Percentiles rank a stretch among this genome's conserved stretches.
These are phyloP conservation scores for Alnus rubra DNA, from an alignment of 306 rosid genomes.

Conservation along the genomic window DNA sequence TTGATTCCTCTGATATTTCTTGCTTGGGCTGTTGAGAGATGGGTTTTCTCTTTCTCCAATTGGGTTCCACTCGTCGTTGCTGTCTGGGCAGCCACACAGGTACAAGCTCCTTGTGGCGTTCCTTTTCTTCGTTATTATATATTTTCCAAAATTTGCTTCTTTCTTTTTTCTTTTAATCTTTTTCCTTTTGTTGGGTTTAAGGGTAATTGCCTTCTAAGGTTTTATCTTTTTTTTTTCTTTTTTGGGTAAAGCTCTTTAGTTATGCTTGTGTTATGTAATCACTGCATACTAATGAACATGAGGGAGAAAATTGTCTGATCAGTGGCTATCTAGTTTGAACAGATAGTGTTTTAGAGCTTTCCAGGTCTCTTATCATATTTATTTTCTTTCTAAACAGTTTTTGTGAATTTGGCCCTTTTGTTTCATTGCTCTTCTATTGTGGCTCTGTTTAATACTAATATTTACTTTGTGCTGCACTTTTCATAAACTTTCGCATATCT, in stretches of 20 bases:
- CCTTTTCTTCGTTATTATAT: not conserved
- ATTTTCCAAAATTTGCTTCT: not conserved
- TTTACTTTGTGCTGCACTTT: not conserved
- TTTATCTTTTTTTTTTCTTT: no score
- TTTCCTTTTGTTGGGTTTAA: slow-evolving; percentile 2
- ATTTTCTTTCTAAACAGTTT: not conserved
- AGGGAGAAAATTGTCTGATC: not conserved
- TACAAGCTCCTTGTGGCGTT: slow-evolving; percentile 6
- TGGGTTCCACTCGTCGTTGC: slow-evolving; percentile 83
- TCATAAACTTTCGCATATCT: not conserved
- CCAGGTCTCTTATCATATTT: not conserved
- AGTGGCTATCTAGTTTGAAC: not conserved
- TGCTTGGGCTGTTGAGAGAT: slow-evolving; percentile 82
- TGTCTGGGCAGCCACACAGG: slow-evolving; percentile 90
- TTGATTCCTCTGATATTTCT: slow-evolving; percentile 64
- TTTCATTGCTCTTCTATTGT: not conserved
- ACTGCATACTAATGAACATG: not conserved
- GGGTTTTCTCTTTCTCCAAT: slow-evolving; percentile 79
- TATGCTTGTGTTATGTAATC: not conserved
- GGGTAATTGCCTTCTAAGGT: not conserved
- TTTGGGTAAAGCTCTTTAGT: no score
- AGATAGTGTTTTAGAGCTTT: not conserved
- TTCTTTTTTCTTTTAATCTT: not conserved
- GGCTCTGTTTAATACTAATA: not conserved
- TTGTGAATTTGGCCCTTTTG: not conserved